Base-by-base conservation (phyloP, 768 basidiomycete species). In the Omphalotus guepiniiformis region DNA sequence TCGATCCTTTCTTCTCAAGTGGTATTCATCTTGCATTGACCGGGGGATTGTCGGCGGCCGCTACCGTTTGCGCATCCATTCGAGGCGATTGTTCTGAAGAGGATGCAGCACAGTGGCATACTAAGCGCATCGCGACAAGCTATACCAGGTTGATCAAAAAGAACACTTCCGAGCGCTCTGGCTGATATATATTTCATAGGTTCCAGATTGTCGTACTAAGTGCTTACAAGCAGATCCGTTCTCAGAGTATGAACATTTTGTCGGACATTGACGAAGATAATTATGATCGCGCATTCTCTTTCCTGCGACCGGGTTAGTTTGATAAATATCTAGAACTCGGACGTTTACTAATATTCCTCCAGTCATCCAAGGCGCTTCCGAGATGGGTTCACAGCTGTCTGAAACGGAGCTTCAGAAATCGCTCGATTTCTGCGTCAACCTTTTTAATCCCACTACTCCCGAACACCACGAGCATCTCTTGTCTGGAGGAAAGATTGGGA, bases 351-450 rank as follows among this genome's bases (percentile, higher is more conserved):
- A 16, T 4, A 1, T 36, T 21, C 32, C 13, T 22, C 2, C 50
- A 89, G 88, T 90, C 23, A 88, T 89, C 29, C 88, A 89, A 63
- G 88, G 88, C 5, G 83, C 82, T 36, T 82, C 82, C 0, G 88
- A 90, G 51, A 80, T 88, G 75, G 88, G 87, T 12, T 67, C 70
- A 26, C 78, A 74, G 13, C 72, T 89, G 27, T 86, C 84, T 2
- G 87, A 86, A 62, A 71, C 68, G 39, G 88, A 90, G 62, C 73
- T 90, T 1, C 83, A 88, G 53, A 80, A 73, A 48, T 84, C 88
- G 15, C 72, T 90, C 19, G 83, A 88, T 61, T 90, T 90, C 60
- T 88, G 86, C 58, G 75, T 81, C 39, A 78, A 82, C 52, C 72
- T 88, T 12, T 88, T 86, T 68, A 77, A 73, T 48, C 85, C 88